Evolutionary conservation across 352 stramenopile genomes (phyloP).

Genomic region (Phytophthora idaei): DNA sequence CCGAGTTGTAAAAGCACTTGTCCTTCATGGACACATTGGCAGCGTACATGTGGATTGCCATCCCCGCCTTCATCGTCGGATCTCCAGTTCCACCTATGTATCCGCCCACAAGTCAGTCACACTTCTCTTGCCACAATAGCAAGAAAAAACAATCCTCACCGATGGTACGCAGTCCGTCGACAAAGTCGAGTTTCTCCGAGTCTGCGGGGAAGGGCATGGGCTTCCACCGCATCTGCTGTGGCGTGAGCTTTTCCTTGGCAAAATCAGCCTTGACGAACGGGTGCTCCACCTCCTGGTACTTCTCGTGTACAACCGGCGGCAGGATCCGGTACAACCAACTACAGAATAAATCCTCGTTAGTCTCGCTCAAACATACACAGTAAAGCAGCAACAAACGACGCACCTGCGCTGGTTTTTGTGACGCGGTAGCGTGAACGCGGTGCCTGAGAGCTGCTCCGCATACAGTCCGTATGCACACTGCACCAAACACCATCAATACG

Average conservation of each 20-base stretch:
- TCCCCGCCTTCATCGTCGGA: constrained; percentile 88
- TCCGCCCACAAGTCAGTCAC: not conserved
- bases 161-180: constrained; percentile 89
- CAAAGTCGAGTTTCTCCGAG: constrained; percentile 79
- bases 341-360: constrained; percentile 1
- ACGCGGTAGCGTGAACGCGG: constrained; percentile 95
- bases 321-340: constrained; percentile 95
- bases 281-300: constrained; percentile 58
- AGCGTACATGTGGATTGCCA: constrained; percentile 95
- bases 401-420: constrained; percentile 81
- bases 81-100: constrained; percentile 80
- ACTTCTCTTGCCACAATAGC: not conserved
- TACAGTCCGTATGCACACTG: constrained; percentile 93
- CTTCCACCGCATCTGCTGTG: constrained; percentile 94
- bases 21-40: constrained; percentile 91
- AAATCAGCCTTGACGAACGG: constrained; percentile 77
- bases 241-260: constrained; percentile 66
- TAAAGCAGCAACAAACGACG: constrained; percentile 34
- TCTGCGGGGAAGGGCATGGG: constrained; percentile 78
- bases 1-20: constrained; percentile 94
- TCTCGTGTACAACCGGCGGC: constrained; percentile 83
- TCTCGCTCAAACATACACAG: constrained; percentile 37
- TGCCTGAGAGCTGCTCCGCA: constrained; percentile 96
- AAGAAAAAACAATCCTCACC: constrained; percentile 21
- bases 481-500: not conserved